Conservation (phyloP, 129 eudicot species). For the Gnaphalium uliginosum region DNA sequence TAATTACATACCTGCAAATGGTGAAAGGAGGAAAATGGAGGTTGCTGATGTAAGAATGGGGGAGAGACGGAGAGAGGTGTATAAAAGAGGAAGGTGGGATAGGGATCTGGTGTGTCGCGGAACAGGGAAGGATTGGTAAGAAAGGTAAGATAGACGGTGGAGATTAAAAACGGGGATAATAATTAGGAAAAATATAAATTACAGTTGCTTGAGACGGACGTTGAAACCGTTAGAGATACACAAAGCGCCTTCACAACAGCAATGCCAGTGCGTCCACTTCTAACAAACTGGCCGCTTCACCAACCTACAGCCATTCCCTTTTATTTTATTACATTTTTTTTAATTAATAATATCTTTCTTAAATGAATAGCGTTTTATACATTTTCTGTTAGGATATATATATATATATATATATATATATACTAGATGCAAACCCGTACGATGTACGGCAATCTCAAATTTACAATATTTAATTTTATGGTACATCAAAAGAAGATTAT, state of each 20-base stretch:
- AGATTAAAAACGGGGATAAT: conserved; percentile 22
- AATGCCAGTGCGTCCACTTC: conserved; percentile 53
- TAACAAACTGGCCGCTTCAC: conserved; percentile 48
- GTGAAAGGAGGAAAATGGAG: conserved; percentile 2
- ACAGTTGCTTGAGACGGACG: conserved; percentile 47
- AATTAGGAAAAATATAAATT: background rate
- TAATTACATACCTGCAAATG: background rate
- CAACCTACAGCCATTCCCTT: conserved; percentile 35
- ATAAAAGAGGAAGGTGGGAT: conserved; percentile 29
- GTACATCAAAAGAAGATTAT: too few relatives aligned
- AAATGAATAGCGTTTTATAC: too few relatives aligned
- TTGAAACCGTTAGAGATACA: conserved; percentile 54
- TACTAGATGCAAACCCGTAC: too few relatives aligned
- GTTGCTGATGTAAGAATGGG: conserved; percentile 28
- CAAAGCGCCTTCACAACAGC: conserved; percentile 33
- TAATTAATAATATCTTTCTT: background rate
- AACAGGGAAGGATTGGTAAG: conserved; percentile 28
- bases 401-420: too few relatives aligned
- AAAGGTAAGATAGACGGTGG: conserved; percentile 27
- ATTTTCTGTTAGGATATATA: too few relatives aligned
- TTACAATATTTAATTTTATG: too few relatives aligned
- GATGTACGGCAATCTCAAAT: too few relatives aligned
- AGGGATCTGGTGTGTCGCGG: conserved; percentile 33
- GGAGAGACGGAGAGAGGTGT: background rate
- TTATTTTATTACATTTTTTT: background rate